Conservation (phyloP, 495 filamentous ascomycete species). For the Xylaria cubensis region DNA sequence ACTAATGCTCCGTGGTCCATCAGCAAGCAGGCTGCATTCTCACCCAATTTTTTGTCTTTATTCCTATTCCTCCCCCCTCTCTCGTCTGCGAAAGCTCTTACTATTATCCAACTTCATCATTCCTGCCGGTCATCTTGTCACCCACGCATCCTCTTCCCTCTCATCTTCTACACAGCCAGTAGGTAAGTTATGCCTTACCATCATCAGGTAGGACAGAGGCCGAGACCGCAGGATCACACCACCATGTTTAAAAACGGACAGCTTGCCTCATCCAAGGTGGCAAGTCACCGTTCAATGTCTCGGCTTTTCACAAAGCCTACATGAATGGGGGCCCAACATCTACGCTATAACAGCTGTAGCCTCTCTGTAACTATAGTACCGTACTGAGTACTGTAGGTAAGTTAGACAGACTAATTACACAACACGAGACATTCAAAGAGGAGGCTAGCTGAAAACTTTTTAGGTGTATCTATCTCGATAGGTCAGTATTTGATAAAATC, state of each 20-base stretch:
- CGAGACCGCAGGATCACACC: not conserved
- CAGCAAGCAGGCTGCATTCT: not conserved
- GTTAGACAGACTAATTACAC: no score
- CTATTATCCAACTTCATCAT: not conserved
- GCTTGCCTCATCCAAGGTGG: slow-evolving; percentile 7
- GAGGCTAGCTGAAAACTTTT: not conserved
- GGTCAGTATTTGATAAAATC: not conserved
- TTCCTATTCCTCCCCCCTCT: not conserved
- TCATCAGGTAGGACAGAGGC: not conserved
- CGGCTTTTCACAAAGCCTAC: not conserved
- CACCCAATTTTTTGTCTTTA: not conserved
- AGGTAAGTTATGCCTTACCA: slow-evolving; percentile 9
- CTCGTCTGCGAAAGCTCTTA: not conserved
- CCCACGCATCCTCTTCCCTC: not conserved
- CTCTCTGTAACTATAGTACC: not conserved
- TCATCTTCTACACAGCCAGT: not conserved
- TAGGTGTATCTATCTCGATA: not conserved
- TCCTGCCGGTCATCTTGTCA: not conserved
- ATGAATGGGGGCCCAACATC: not conserved
- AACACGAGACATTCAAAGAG: not conserved
- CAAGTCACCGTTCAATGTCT: slow-evolving; percentile 5
- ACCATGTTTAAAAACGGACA: not conserved
- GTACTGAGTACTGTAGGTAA: no score
- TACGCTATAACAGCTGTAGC: not conserved
- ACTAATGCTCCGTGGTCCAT: not conserved